These are phyloP conservation scores for Exophiala sp. DNA, from an alignment of 2,329 filamentous ascomycete species.

Conservation along the genomic window DNA sequence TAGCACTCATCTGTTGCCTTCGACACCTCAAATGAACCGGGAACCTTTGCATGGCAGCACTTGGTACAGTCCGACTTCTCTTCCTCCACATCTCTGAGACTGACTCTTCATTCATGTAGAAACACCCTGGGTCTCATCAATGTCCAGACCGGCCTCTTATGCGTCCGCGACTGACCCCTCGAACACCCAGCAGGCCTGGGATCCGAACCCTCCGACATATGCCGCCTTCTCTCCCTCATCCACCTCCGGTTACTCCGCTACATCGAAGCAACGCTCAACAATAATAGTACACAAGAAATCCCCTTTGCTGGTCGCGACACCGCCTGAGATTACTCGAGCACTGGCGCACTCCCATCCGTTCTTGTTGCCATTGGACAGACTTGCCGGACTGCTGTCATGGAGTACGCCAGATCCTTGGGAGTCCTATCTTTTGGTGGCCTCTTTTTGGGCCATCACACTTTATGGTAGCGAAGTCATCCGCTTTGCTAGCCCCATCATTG, in stretches of 20 bases:
- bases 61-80: slow-evolving; percentile 31
- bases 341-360: slow-evolving; percentile 96
- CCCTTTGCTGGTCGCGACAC: slow-evolving; percentile 83
- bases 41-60: slow-evolving; percentile 47
- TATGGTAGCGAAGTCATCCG: slow-evolving; percentile 82
- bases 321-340: slow-evolving; percentile 87
- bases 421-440: slow-evolving; percentile 80
- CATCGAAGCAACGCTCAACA: slow-evolving; percentile 73
- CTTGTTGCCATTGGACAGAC: slow-evolving; percentile 76
- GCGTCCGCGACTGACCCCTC: slow-evolving; percentile 36
- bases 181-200: slow-evolving; percentile 33
- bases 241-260: slow-evolving; percentile 61
- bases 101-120: slow-evolving; percentile 32
- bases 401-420: slow-evolving; percentile 92
- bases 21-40: slow-evolving; percentile 10
- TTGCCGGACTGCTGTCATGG: slow-evolving; percentile 85
- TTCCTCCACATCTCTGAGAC: slow-evolving; percentile 2
- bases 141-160: slow-evolving; percentile 42
- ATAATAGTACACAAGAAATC: slow-evolving; percentile 97
- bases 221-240: slow-evolving; percentile 86
- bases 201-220: slow-evolving; percentile 63
- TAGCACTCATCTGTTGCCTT: background rate
- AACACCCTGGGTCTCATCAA: slow-evolving; percentile 51
- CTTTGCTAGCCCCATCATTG: slow-evolving; percentile 73
- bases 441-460: slow-evolving; percentile 78